These are phyloP conservation scores for Neofusicoccum cordaticola DNA, from an alignment of 2,329 filamentous ascomycete genomes.

Conservation along the genomic window DNA sequence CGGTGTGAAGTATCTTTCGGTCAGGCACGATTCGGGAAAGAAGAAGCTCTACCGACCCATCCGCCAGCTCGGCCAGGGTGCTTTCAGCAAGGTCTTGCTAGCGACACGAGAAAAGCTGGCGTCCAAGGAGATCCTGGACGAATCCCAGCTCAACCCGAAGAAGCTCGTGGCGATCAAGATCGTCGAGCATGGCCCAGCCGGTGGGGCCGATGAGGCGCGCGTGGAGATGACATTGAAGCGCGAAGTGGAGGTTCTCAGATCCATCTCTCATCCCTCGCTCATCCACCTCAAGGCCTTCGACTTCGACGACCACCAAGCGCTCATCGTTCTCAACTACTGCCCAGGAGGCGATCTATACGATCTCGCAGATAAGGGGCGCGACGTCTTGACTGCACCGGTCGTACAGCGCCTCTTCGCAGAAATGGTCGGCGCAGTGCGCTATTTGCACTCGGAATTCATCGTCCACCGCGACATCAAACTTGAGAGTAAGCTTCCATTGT, in stretches of 20 bases:
- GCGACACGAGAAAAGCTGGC: conserved; percentile 71
- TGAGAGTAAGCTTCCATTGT: conserved; percentile 67
- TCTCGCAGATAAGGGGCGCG: conserved; percentile 70
- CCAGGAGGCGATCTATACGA: conserved; percentile 95
- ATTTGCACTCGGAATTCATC: conserved; percentile 80
- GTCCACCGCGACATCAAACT: conserved; percentile 98
- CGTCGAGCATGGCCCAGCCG: conserved; percentile 89
- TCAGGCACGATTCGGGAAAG: conserved; percentile 58
- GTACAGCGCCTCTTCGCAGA: conserved; percentile 87
- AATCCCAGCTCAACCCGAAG: conserved; percentile 60
- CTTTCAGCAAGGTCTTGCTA: conserved; percentile 90
- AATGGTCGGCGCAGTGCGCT: conserved; percentile 77
- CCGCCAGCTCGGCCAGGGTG: conserved; percentile 81
- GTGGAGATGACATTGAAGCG: conserved; percentile 91
- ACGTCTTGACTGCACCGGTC: conserved; percentile 65
- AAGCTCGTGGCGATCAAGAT: conserved; percentile 92
- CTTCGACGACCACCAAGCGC: conserved; percentile 75
- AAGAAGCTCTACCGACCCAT: conserved; percentile 80
- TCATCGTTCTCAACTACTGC: conserved; percentile 87
- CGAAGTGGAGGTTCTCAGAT: conserved; percentile 90
- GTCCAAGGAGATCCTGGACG: conserved; percentile 42
- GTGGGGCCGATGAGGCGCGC: conserved; percentile 87
- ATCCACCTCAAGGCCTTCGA: conserved; percentile 91
- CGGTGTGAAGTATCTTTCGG: conserved; percentile 43
- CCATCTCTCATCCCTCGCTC: conserved; percentile 82